Conservation (phyloP, 768 basidiomycete genomes). For the Agrocybe chaxingu region DNA sequence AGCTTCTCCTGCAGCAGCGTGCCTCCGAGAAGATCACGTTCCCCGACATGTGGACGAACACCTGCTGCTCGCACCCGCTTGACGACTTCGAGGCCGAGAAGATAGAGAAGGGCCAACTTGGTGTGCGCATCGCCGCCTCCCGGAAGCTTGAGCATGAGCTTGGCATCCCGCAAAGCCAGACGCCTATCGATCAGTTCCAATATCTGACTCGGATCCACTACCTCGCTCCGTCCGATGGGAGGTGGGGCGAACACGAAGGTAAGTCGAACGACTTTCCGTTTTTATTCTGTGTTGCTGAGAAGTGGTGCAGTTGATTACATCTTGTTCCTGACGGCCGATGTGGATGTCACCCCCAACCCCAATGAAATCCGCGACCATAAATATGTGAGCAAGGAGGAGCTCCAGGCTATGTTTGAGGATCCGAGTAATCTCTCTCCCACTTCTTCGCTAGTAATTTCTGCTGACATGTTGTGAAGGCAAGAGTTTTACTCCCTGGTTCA, state of each 20-base stretch:
- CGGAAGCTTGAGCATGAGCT: slow-evolving; percentile 96
- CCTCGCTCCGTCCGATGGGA: slow-evolving; percentile 85
- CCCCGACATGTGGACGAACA: slow-evolving; percentile 99
- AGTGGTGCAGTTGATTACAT: slow-evolving; percentile 86
- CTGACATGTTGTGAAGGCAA: slow-evolving; percentile 48
- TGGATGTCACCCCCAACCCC: slow-evolving; percentile 72
- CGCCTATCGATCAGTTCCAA: slow-evolving; percentile 82
- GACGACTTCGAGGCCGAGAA: slow-evolving; percentile 88
- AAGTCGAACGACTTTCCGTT: slow-evolving; percentile 12
- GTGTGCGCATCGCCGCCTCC: slow-evolving; percentile 87
- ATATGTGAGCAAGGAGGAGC: slow-evolving; percentile 88
- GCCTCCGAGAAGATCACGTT: slow-evolving; percentile 99
- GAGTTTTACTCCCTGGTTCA: slow-evolving; percentile 98
- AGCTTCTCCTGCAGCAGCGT: slow-evolving; percentile 89
- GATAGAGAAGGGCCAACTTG: slow-evolving; percentile 70
- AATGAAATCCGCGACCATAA: slow-evolving; percentile 92
- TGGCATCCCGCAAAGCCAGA: slow-evolving; percentile 79
- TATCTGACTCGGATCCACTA: slow-evolving; percentile 98
- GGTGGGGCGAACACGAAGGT: slow-evolving; percentile 99
- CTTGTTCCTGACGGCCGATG: slow-evolving; percentile 88
- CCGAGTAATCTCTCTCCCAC: slow-evolving; percentile 44
- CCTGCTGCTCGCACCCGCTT: slow-evolving; percentile 96
- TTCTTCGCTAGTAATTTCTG: not conserved
- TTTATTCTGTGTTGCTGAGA: not conserved
- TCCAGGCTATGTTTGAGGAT: slow-evolving; percentile 88